Base-by-base conservation (phyloP, 768 basidiomycete genomes). In the Saitozyma podzolica region DNA sequence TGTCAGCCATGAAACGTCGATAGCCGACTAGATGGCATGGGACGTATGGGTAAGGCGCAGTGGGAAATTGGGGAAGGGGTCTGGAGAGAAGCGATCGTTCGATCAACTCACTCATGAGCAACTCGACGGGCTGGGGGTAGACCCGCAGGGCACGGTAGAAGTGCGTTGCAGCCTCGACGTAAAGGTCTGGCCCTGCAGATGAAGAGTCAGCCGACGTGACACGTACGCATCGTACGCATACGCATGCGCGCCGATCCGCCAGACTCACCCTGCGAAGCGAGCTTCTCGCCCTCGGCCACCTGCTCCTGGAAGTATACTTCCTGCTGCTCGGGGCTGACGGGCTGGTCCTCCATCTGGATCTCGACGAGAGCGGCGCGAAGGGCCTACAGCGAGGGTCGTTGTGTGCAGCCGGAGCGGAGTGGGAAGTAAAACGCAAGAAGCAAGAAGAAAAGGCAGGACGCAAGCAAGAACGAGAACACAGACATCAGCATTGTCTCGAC, bases 101-200 rank as follows among this genome's bases (percentile, higher is more conserved):
- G 45, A 11, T 47, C 45, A n/a, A 74, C 78, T 68, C 42, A 80
- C 78, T 94, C 79, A 89, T 86, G 72, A 99, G 89, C 69, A 98
- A 86, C 80, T 98, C 96, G 40, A 92, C 86, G 0, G 94, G 92
- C 40, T 90, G 87, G 54, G 96, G 96, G 82, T 99, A 99, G 42
- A 96, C 92, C 58, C 89, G 84, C 62, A 98, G 86, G 0, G 92
- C 94, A 54, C 92, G 86, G 85, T 88, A 99, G 85, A 98, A 98
- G 48, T 87, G 86, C 76, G 91, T 80, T 48, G 96, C 94, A 17
- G 94, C 88, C 10, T 87, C 84, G 37, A 97, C 83, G 75, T 88
- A 82, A 80, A 87, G 88, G 37, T 84, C 80, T 49, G 90, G 88
- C 43, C 94, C 95, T 96, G 56, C 2, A 65, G 40, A 6, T 56